Percentiles rank a stretch among this genome's conserved stretches.
These are phyloP conservation scores for Penicillium sp. DNA, from an alignment of 2,329 filamentous ascomycete genomes.

Conservation along the genomic window DNA sequence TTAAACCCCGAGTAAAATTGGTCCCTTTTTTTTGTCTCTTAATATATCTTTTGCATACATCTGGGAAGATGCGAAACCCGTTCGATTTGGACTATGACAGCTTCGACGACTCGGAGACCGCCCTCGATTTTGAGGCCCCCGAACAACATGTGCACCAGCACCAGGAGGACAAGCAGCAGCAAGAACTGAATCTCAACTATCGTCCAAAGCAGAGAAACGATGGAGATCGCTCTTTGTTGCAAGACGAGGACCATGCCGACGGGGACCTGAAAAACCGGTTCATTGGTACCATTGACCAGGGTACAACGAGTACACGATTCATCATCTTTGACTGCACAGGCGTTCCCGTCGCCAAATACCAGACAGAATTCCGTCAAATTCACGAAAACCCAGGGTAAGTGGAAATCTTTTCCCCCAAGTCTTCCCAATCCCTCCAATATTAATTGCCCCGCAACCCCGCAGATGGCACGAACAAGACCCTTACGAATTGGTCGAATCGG, in stretches of 20 bases:
- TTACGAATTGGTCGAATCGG: conserved; percentile 69
- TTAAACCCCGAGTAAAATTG: conserved; percentile 7
- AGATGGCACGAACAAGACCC: conserved; percentile 93
- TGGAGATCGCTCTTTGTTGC: conserved; percentile 37
- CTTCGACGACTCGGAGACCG: conserved; percentile 23
- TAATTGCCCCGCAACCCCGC: conserved; percentile 13
- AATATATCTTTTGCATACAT: not conserved
- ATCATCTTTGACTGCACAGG: conserved; percentile 83
- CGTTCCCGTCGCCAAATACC: conserved; percentile 75
- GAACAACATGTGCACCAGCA: conserved; percentile 17
- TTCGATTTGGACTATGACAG: conserved; percentile 34
- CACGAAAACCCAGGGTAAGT: conserved; percentile 82
- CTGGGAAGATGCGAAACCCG: conserved; percentile 30
- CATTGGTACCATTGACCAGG: conserved; percentile 86
- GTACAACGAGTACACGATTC: conserved; percentile 85
- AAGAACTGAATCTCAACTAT: conserved; percentile 23
- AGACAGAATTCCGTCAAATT: conserved; percentile 81
- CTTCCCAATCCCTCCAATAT: not conserved
- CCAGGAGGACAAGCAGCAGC: conserved; percentile 20
- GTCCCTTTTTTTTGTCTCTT: not conserved
- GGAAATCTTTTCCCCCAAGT: not conserved
- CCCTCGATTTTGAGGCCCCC: conserved; percentile 8
- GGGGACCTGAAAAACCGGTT: conserved; percentile 51
- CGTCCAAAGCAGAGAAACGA: conserved; percentile 33
- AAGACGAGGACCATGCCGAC: conserved; percentile 28